Evolutionary conservation across 1,139 yeast genomes (phyloP), one percentile per base, ranked within the genome.

Genomic region (Suhomyces guaymorum): DNA sequence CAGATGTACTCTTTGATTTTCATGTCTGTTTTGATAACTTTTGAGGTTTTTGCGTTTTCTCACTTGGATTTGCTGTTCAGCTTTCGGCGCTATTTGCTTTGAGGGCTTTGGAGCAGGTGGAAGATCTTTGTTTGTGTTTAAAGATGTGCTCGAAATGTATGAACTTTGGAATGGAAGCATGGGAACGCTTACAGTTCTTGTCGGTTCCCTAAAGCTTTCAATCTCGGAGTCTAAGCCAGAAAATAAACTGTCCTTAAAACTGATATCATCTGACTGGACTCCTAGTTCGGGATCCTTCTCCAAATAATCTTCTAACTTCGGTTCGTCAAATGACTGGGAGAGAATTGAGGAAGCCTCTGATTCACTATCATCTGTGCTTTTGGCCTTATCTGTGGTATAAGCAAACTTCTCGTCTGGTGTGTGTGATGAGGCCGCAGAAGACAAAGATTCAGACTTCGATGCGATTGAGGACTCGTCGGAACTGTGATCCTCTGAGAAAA

Each of bases 401-500:
- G 10, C 11, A 14, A 7, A 12, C 19, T 21, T 13, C 15, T 20
- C 24, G 9, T 22, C 20, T 9, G 37, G 19, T 2, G 7, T 4
- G 10, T 28, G 8, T 15, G 37, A 33, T 2, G 35, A 33, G 7
- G 34, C 33, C 9, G 38, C 26, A 2, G 37, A 34, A 9, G 41
- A 38, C 4, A 30, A 12, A 2, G 36, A 27, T 10, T 33, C 31
- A 8, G 28, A 10, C 11, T 21, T 23, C 9, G 34, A 24, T n/a
- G 35, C n/a, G 3, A 25, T 17, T 3, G 30, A 28, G 23, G 23
- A 28, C 7, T 26, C 24, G 15, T 32, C 33, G 19, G 27, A 22
- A 15, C 22, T 22, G n/a, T 35, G 20, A 10, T 15, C 17, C 10
- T 46, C 46, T 6, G 58, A 55, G 30, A 57, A 55, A 25, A 59